A percentile compares a stretch with the other conserved stretches of the same genome.
Evolutionary conservation across 2,329 filamentous ascomycete genomes (phyloP).

Genomic region (Fusarium nisikadoi): DNA sequence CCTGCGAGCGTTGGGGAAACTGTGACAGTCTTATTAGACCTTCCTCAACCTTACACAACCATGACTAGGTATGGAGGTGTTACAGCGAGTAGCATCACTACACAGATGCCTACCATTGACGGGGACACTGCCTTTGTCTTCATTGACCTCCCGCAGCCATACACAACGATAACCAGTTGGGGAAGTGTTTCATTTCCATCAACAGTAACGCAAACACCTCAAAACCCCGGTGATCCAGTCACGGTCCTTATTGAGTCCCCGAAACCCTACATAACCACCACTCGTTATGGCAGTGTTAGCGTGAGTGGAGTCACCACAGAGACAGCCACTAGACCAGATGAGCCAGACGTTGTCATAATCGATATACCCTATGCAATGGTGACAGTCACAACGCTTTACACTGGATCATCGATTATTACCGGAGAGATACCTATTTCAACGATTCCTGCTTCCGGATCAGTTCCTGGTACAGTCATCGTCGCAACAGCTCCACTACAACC

Average conservation of each 20-base stretch:
- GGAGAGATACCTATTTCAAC: background rate
- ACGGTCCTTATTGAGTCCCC: background rate
- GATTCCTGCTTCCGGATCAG: background rate
- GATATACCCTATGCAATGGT: background rate
- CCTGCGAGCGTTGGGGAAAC: background rate
- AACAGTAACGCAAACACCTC: background rate
- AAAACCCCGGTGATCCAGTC: background rate
- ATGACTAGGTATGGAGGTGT: background rate
- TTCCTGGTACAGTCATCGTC: background rate
- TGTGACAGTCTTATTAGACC: background rate
- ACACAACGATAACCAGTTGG: background rate
- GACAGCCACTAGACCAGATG: background rate
- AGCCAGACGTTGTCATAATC: background rate
- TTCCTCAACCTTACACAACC: background rate
- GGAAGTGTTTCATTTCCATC: background rate
- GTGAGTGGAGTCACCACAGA: background rate
- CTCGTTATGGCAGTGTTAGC: background rate
- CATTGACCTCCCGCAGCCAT: background rate
- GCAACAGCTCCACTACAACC: background rate
- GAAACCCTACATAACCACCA: background rate
- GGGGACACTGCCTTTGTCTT: background rate
- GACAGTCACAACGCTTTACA: background rate
- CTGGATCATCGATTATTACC: accelerated
- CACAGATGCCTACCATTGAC: background rate
- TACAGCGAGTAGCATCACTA: background rate